Evolutionary conservation across 805 yeast genomes (phyloP).

Genomic region (Candida qinlingensis): DNA sequence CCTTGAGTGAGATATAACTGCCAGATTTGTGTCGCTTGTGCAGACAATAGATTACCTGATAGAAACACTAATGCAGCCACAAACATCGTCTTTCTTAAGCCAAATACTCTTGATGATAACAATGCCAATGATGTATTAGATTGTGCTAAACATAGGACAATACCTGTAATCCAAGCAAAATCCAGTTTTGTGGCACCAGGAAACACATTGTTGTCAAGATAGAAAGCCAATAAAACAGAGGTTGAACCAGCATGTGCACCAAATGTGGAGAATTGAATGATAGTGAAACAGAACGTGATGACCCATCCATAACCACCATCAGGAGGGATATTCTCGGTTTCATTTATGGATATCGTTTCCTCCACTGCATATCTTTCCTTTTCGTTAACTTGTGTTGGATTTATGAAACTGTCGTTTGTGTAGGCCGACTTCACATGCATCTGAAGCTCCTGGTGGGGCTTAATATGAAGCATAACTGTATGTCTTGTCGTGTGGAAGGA

Average conservation of each 20-base stretch:
- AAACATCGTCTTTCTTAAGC: slow-evolving; percentile 40
- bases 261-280: slow-evolving; percentile 60
- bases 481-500: too few species aligned
- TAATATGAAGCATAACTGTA: too few species aligned
- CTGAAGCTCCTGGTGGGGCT: too few species aligned
- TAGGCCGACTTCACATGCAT: too few species aligned
- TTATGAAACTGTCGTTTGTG: background rate
- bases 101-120: slow-evolving; percentile 41
- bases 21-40: slow-evolving; percentile 55
- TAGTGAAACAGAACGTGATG: slow-evolving; percentile 44
- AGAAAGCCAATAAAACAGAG: slow-evolving; percentile 54
- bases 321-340: slow-evolving; percentile 30
- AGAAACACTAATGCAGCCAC: slow-evolving; percentile 48
- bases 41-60: slow-evolving; percentile 52
- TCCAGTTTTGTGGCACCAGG: slow-evolving; percentile 51
- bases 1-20: slow-evolving; percentile 67
- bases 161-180: slow-evolving; percentile 63
- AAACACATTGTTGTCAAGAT: slow-evolving; percentile 43
- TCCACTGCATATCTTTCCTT: background rate
- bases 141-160: slow-evolving; percentile 52
- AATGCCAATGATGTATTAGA: slow-evolving; percentile 54
- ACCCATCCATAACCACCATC: slow-evolving; percentile 74
- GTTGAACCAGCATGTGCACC: slow-evolving; percentile 47
- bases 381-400: background rate
- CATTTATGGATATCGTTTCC: background rate